A percentile compares a stretch with the other conserved stretches of the same genome.
Conservation (phyloP, 2,329 filamentous ascomycete genomes). For the Exophiala dermatitidis region DNA sequence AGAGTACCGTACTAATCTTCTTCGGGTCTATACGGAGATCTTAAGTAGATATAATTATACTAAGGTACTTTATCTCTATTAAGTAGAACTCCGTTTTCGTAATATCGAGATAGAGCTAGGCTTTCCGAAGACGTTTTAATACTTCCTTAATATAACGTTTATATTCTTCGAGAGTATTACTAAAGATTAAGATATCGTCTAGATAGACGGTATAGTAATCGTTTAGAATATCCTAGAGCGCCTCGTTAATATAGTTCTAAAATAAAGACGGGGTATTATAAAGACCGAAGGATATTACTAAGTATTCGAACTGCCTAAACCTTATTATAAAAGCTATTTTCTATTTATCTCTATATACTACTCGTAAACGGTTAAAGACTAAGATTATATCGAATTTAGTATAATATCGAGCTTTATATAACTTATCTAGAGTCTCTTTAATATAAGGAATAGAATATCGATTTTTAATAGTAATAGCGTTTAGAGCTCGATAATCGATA, state of each 20-base stretch:
- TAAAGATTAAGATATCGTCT: conserved; percentile 23
- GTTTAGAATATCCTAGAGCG: conserved; percentile 15
- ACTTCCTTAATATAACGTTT: too few species aligned
- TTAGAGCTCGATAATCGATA: neutral
- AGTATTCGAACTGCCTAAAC: conserved; percentile 23
- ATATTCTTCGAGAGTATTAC: neutral
- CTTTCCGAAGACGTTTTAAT: too few species aligned
- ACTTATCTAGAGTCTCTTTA: neutral
- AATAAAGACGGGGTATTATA: conserved; percentile 19
- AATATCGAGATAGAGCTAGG: too few species aligned
- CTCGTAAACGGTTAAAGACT: conserved; percentile 16
- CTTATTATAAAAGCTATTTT: conserved; percentile 22
- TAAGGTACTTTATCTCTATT: too few species aligned
- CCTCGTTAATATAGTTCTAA: conserved; percentile 23
- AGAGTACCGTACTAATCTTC: too few species aligned
- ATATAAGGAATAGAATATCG: neutral
- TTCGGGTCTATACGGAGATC: too few species aligned
- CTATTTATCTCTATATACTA: conserved; percentile 19
- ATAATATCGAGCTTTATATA: conserved; percentile 13
- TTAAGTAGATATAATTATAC: too few species aligned
- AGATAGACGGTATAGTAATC: conserved; percentile 17
- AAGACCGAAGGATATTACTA: conserved; percentile 23
- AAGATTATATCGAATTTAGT: conserved; percentile 25
- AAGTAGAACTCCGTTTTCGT: too few species aligned
- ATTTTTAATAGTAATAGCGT: neutral